Evolutionary conservation across 2,329 filamentous ascomycete species (phyloP).

Genomic region (Elsinoe fawcettii): DNA sequence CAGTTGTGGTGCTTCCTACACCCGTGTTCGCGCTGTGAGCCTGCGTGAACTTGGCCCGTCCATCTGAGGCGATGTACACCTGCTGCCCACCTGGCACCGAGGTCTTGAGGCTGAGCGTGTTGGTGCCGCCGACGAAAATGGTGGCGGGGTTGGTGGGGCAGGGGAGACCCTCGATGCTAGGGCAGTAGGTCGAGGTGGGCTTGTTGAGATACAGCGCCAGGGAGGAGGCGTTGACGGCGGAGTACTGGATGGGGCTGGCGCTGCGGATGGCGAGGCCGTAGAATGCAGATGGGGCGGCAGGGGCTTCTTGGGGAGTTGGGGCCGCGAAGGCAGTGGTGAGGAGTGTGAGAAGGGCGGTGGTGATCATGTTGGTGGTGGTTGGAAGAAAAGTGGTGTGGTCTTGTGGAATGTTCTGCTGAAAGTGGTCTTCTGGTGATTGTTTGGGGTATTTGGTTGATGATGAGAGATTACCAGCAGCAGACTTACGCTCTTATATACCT

Average conservation of each 20-base stretch:
- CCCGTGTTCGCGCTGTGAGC: conserved; percentile 16
- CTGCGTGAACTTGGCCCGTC: conserved; percentile 12
- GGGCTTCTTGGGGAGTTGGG: conserved; percentile 16
- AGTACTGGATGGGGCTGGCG: conserved; percentile 20
- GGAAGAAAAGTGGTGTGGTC: not conserved
- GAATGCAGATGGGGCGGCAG: conserved; percentile 17
- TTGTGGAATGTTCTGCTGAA: not conserved
- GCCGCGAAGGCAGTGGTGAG: conserved; percentile 4
- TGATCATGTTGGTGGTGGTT: not conserved
- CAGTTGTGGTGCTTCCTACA: not conserved
- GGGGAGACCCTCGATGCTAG: not conserved
- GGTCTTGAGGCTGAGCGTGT: conserved; percentile 16
- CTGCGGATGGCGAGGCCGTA: conserved; percentile 20
- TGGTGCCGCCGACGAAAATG: conserved; percentile 19
- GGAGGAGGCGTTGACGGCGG: conserved; percentile 18
- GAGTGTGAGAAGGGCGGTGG: conserved; percentile 4
- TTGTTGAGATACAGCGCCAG: conserved; percentile 14
- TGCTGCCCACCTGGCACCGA: conserved; percentile 18
- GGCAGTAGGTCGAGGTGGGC: conserved; percentile 15
- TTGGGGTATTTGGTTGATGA: not conserved
- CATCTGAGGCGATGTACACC: conserved; percentile 17
- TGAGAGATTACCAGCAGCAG: not conserved
- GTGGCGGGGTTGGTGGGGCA: conserved; percentile 17
- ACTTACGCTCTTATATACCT: conserved; percentile 10
- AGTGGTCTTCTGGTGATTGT: not conserved